Conservation (phyloP, 2,329 filamentous ascomycete species). For the Hypoxylon rubiginosum region DNA sequence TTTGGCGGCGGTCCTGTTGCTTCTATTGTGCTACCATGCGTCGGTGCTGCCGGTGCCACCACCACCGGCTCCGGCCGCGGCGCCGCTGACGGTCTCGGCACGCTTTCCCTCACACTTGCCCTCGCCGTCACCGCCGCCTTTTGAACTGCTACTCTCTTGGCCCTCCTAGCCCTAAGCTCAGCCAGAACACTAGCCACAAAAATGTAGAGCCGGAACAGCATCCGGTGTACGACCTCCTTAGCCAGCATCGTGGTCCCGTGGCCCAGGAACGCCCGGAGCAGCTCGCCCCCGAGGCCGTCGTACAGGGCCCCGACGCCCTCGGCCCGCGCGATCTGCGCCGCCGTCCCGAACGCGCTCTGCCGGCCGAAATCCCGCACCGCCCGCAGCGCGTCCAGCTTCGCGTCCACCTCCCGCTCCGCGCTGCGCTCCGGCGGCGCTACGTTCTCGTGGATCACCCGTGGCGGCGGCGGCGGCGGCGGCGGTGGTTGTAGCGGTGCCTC, state of each 20-base stretch:
- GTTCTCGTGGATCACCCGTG: not conserved
- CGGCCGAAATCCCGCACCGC: slow-evolving; percentile 49
- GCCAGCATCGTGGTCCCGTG: slow-evolving; percentile 90
- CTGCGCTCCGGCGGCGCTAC: slow-evolving; percentile 35
- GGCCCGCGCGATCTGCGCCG: slow-evolving; percentile 68
- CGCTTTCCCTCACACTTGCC: not conserved
- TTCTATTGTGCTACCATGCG: not conserved
- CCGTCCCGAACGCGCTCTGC: slow-evolving; percentile 72
- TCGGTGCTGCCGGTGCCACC: not conserved
- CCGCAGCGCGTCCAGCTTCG: slow-evolving; percentile 47
- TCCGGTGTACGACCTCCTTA: slow-evolving; percentile 81
- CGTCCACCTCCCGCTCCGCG: slow-evolving; percentile 50
- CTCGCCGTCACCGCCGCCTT: not conserved
- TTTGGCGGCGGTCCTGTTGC: not conserved
- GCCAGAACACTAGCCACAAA: slow-evolving; percentile 64
- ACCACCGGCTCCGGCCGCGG: not conserved
- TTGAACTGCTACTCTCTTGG: not conserved
- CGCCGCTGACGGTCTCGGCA: not conserved
- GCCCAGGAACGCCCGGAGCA: slow-evolving; percentile 85
- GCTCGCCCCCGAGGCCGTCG: slow-evolving; percentile 79
- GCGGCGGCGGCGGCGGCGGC: slow-evolving; percentile 6
- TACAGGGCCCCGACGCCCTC: slow-evolving; percentile 81
- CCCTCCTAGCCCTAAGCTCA: slow-evolving; percentile 34
- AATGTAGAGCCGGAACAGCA: slow-evolving; percentile 81
- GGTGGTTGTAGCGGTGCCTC: no score